A percentile compares a stretch with the other conserved stretches of the same genome.
These are phyloP conservation scores for Aspergillus sp. DNA, from an alignment of 2,329 filamentous ascomycete species.

Conservation along the genomic window DNA sequence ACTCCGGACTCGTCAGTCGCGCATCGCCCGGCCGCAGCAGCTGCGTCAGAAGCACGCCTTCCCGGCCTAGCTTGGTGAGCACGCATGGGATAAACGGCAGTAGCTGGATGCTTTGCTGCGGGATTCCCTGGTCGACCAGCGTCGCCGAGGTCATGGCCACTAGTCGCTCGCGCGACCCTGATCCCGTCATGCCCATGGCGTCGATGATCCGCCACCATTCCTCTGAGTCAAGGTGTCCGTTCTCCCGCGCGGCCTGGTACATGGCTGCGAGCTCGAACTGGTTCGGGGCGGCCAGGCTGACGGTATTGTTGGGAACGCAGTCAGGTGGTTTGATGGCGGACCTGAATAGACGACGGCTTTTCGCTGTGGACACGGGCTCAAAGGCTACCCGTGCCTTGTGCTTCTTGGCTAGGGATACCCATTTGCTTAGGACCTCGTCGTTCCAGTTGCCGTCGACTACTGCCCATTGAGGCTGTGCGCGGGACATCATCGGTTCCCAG, in stretches of 20 bases:
- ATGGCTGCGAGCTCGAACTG: slow-evolving; percentile 77
- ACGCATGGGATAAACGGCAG: slow-evolving; percentile 86
- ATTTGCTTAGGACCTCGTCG: slow-evolving; percentile 63
- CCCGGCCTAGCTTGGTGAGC: slow-evolving; percentile 76
- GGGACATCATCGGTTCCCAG: slow-evolving; percentile 64
- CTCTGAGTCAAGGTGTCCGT: slow-evolving; percentile 67
- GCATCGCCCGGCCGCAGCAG: slow-evolving; percentile 69
- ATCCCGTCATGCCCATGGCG: slow-evolving; percentile 69
- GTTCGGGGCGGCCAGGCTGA: slow-evolving; percentile 82
- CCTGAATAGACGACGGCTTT: slow-evolving; percentile 69
- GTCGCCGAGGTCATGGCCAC: slow-evolving; percentile 65
- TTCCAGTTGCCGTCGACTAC: slow-evolving; percentile 89
- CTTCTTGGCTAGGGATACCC: slow-evolving; percentile 64
- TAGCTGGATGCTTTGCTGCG: slow-evolving; percentile 79
- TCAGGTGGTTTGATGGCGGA: slow-evolving; percentile 35
- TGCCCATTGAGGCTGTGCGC: slow-evolving; percentile 69
- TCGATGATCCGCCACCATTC: slow-evolving; percentile 83
- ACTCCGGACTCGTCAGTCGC: slow-evolving; percentile 63
- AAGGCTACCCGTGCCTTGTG: slow-evolving; percentile 68
- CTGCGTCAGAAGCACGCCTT: slow-evolving; percentile 74
- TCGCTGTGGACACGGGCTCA: slow-evolving; percentile 85
- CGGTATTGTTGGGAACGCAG: slow-evolving; percentile 62
- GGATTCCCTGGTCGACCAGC: slow-evolving; percentile 77
- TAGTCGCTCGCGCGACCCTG: slow-evolving; percentile 70
- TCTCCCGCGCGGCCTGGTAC: slow-evolving; percentile 67